A percentile compares a stretch with the other conserved stretches of the same genome.
Evolutionary conservation across 2,329 filamentous ascomycete genomes (phyloP).

Genomic region (Nothophaeocryptopus gaeumannii): DNA sequence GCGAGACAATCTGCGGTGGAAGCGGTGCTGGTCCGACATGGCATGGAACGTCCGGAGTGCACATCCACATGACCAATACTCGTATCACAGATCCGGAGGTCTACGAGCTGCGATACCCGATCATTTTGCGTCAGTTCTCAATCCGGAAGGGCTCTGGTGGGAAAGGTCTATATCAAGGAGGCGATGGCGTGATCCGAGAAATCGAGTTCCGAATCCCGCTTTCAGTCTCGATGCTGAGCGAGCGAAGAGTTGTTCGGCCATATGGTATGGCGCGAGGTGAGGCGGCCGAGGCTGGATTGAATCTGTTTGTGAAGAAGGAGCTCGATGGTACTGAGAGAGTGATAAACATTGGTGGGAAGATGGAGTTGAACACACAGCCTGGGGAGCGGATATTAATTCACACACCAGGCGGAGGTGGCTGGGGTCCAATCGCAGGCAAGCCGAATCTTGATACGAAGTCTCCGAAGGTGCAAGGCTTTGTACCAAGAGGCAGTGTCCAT

Average conservation of each 20-base stretch:
- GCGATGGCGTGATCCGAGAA: conserved; percentile 33
- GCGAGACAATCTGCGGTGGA: conserved; percentile 39
- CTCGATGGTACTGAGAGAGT: conserved; percentile 17
- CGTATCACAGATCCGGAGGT: conserved; percentile 38
- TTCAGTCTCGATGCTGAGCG: conserved; percentile 32
- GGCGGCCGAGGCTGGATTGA: conserved; percentile 33
- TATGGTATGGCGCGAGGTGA: conserved; percentile 36
- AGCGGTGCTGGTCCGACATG: conserved; percentile 34
- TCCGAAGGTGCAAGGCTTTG: background rate
- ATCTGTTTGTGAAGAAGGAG: conserved; percentile 30
- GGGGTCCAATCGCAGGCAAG: background rate
- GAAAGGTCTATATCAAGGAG: conserved; percentile 30
- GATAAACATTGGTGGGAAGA: conserved; percentile 27
- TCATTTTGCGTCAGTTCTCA: conserved; percentile 35
- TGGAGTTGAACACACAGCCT: conserved; percentile 20
- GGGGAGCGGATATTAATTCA: conserved; percentile 34
- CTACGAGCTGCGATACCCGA: conserved; percentile 37
- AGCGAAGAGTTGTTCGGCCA: conserved; percentile 33
- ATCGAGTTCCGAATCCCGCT: conserved; percentile 34
- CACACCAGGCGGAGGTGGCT: conserved; percentile 17
- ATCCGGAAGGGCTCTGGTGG: conserved; percentile 34
- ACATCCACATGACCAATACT: conserved; percentile 40
- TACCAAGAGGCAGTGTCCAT: conserved; percentile 12
- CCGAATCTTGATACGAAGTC: background rate
- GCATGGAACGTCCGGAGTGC: conserved; percentile 35